Evolutionary conservation across 2,329 filamentous ascomycete species (phyloP).

Genomic region (Colletotrichum musicola): DNA sequence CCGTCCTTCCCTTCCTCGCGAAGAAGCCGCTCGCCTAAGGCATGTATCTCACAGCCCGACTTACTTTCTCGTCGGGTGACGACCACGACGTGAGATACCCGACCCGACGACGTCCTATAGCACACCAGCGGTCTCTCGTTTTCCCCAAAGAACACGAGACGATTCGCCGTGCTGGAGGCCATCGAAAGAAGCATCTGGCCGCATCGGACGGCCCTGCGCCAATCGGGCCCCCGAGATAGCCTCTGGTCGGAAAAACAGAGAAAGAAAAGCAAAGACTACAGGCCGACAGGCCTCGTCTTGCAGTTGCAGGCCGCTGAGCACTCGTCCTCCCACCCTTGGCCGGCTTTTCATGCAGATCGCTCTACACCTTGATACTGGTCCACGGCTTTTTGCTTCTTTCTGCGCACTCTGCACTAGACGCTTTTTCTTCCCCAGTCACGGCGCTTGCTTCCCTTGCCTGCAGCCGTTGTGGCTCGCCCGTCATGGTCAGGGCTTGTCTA

Average conservation of each 20-base stretch:
- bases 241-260: not conserved
- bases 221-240: slow-evolving; percentile 4
- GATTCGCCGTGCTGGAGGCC: slow-evolving; percentile 26
- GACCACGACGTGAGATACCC: no score
- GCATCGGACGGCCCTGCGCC: slow-evolving; percentile 21
- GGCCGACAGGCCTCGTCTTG: slow-evolving; percentile 4
- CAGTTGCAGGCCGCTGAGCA: slow-evolving; percentile 6
- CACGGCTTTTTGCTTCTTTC: slow-evolving; percentile 10
- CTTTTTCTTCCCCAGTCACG: not conserved
- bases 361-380: slow-evolving; percentile 19
- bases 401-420: slow-evolving; percentile 9
- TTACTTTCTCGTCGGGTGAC: slow-evolving; percentile 10
- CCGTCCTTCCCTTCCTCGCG: slow-evolving; percentile 28
- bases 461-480: not conserved
- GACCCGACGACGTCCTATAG: not conserved
- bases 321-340: slow-evolving; percentile 1
- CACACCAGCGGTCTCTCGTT: slow-evolving; percentile 1
- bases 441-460: not conserved
- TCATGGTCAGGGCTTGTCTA: slow-evolving; percentile 7
- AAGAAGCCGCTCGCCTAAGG: not conserved
- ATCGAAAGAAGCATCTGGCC: slow-evolving; percentile 19
- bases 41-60: slow-evolving; percentile 5
- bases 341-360: slow-evolving; percentile 24
- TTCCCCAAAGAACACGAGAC: not conserved
- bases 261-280: not conserved